phyloP scores from a whole-genome alignment of 202 grass and related monocot species.

The Zizania palustris region DNA sequence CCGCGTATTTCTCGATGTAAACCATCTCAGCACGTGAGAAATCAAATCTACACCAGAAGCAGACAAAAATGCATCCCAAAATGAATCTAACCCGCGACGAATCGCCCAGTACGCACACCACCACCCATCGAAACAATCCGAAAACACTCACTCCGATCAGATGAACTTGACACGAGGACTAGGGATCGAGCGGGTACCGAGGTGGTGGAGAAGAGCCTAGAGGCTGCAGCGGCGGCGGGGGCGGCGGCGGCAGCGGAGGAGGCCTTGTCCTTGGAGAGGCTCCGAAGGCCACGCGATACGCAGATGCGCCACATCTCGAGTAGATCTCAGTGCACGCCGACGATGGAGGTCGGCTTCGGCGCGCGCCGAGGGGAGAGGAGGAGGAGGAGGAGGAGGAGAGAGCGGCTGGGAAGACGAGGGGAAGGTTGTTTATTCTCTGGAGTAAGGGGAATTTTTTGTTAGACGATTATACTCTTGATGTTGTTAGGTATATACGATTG shows the following conservation, averaged over 20 bases:
- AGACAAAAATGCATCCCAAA: not conserved
- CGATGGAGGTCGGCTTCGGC: not conserved
- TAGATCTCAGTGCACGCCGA: conserved; percentile 17
- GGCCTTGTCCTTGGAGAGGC: conserved; percentile 56
- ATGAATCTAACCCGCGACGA: not conserved
- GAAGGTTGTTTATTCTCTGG: conserved; percentile 25
- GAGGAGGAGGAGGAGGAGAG: not conserved
- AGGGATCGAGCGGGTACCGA: conserved; percentile 48
- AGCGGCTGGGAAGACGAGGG: conserved; percentile 18
- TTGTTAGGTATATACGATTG: not conserved
- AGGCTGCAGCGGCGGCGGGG: conserved; percentile 25
- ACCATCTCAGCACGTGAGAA: not conserved
- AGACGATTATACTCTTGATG: conserved; percentile 2
- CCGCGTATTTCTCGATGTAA: conserved; percentile 8
- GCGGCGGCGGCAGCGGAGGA: conserved; percentile 7
- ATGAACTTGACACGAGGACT: not conserved
- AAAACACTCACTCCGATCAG: not conserved
- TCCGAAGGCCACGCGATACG: conserved; percentile 57
- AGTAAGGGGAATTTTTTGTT: conserved; percentile 10
- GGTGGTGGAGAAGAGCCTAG: conserved; percentile 58
- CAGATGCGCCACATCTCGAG: conserved; percentile 79
- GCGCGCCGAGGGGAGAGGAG: not conserved
- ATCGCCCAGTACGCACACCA: not conserved
- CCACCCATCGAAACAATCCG: not conserved
- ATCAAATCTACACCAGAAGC: conserved; percentile 11